Evolutionary conservation across 192 early-diverging fungal genomes (phyloP), one percentile per base, ranked within the genome.

Genomic region (Rhizophagus prolifer): DNA sequence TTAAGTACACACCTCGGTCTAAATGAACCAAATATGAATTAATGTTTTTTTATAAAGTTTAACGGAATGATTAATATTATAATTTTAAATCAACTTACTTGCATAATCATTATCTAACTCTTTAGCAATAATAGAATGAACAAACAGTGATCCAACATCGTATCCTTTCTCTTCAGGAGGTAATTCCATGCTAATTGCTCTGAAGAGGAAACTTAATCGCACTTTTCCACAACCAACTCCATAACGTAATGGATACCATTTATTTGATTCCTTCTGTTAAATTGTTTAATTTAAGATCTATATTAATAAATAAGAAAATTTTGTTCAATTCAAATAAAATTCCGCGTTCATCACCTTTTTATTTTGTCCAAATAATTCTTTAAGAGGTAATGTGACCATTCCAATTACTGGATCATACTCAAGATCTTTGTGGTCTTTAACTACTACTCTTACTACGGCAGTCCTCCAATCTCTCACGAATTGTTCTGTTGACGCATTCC

Each of bases 321-420:
- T 54, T 54, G 4, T 54, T 54, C 16, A 7, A 21, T 54, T 21
- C 0, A 19, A 19, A 50, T 16, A 50, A 14, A 14, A 54, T 54
- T 19, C 47, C 14, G 2, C 2, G 31, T 21, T n/a, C 41, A 44
- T 44, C 26, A 59, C 61, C 60, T 64, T 64, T 26, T n/a, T 26
- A 47, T 65, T 75, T 4, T 44, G 12, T 64, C 64, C 73, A 47
- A 75, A 64, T 30, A 75, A 30, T 26, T 64, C 61, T 47, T 75
- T 75, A 23, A 75, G n/a, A 19, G 60, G 19, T 4, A 75, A n/a
- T 28, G 58, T 75, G 4, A 64, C 38, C 6, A 75, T 75, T 36
- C 73, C 73, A 65, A 75, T 75, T 7, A 75, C 73, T 8, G 73
- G 73, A 64, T 75, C 73, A 64, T 75, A 31, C n/a, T 64, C 73